Evolutionary conservation across 805 yeast species (phyloP).

Genomic region (Barnettozyma sucrosica): DNA sequence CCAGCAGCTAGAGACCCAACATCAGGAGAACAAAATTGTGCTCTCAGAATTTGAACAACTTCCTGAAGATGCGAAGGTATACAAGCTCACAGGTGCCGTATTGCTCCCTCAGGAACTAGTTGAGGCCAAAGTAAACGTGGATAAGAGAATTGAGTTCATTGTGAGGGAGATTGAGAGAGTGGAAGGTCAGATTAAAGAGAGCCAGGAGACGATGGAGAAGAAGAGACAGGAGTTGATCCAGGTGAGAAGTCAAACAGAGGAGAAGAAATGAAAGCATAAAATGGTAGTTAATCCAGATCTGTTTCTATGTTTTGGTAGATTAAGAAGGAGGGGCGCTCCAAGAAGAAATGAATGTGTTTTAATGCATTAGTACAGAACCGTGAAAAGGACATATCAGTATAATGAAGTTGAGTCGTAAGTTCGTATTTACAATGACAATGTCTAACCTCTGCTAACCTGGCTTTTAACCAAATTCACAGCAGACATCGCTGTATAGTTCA

Average conservation of each 20-base stretch:
- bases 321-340: neutral
- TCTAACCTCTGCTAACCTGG: constrained; percentile 53
- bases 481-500: constrained; percentile 55
- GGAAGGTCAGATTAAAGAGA: constrained; percentile 58
- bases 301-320: neutral
- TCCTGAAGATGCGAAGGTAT: constrained; percentile 68
- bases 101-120: constrained; percentile 79
- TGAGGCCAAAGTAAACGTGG: constrained; percentile 82
- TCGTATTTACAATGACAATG: constrained; percentile 1
- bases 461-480: constrained; percentile 60
- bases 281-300: no score
- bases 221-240: constrained; percentile 51
- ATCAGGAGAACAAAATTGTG: constrained; percentile 89
- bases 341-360: neutral
- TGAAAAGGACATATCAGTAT: neutral
- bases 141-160: constrained; percentile 86
- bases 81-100: constrained; percentile 88
- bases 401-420: neutral
- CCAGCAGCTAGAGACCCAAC: constrained; percentile 87
- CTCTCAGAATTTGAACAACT: constrained; percentile 67
- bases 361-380: no score
- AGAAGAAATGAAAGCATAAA: neutral
- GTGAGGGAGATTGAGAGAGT: constrained; percentile 70
- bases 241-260: constrained; percentile 31
- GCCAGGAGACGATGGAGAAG: constrained; percentile 50